Percentiles rank a stretch among this genome's conserved stretches.
phyloP scores from a whole-genome alignment of 75 land plant genomes.

The Sequoiadendron giganteum region DNA sequence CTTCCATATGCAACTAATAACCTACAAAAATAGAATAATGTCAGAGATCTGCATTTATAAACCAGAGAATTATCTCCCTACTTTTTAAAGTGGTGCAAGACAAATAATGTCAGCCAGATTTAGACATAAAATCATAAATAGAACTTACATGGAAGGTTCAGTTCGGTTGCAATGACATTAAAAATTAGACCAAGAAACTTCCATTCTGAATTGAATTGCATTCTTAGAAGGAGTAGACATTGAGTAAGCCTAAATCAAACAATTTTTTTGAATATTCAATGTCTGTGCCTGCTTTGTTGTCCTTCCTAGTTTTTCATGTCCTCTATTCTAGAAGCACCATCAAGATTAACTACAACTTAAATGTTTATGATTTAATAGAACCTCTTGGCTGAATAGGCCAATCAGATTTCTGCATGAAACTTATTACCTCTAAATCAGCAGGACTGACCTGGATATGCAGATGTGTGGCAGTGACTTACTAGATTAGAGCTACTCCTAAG shows the following conservation, averaged over 20 bases:
- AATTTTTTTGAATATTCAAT: neutral
- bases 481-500: neutral
- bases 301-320: neutral
- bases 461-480: neutral
- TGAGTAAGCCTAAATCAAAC: neutral
- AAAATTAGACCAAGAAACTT: neutral
- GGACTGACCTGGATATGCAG: neutral
- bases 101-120: neutral
- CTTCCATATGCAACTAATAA: slow-evolving; percentile 84
- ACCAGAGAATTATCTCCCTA: neutral
- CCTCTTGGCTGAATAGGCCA: neutral
- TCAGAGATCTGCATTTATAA: neutral
- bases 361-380: neutral
- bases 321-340: neutral
- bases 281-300: neutral
- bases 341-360: neutral
- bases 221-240: neutral
- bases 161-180: neutral
- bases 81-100: neutral
- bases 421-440: neutral
- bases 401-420: neutral
- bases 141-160: neutral
- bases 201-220: neutral
- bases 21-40: slow-evolving; percentile 33
- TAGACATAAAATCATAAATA: neutral